Evolutionary conservation across 306 rosid species (phyloP), one percentile per base, ranked within the genome.

Genomic region (Styphnolobium japonicum): DNA sequence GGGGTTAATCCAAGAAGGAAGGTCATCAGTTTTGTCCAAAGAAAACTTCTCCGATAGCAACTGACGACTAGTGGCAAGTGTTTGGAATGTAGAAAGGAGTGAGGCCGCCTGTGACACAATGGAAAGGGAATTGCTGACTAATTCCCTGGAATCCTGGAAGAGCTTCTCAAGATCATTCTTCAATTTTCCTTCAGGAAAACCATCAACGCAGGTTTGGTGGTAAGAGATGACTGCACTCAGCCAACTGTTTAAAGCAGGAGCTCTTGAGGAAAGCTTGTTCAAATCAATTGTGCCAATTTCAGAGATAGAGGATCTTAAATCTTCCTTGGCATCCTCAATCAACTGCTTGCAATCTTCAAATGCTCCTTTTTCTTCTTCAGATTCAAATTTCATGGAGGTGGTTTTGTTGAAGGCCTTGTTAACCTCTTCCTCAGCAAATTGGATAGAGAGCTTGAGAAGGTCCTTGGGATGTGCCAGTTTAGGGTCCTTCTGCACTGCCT

Each of bases 161-260:
- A 68, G 43, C 4, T 51, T 78, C 56, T 79, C 22, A 66, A 91
- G 80, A 2, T 86, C 86, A 0, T 7, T 48, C 89, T 89, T 93
- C 66, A 45, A 2, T 22, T 95, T 83, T 2, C 90, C 96, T 3
- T 85, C 88, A 0, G 92, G 88, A 36, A 93, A 91, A 18, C 98
- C 99, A 52, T 95, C 99, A 0, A 91, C 21, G 58, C 99, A 95
- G 0, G 92, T 84, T 9, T 90, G 88, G 22, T 84, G 93, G 81
- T 90, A 95, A 15, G 97, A 81, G 53, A 91, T 93, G 11, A 91
- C 96, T 1, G 97, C 98, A 71, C 99, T 95, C 0, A 95, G 69
- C 97, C 98, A 95, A 53, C 86, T 90, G 82, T 90, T 89, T 9
- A 95, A 51, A 34, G 87, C 89, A n/a, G 90, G 86, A 0, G 86